Evolutionary conservation across 2,329 filamentous ascomycete genomes (phyloP), one percentile per base, ranked within the genome.

Genomic region (Lachnellula occidentalis): DNA sequence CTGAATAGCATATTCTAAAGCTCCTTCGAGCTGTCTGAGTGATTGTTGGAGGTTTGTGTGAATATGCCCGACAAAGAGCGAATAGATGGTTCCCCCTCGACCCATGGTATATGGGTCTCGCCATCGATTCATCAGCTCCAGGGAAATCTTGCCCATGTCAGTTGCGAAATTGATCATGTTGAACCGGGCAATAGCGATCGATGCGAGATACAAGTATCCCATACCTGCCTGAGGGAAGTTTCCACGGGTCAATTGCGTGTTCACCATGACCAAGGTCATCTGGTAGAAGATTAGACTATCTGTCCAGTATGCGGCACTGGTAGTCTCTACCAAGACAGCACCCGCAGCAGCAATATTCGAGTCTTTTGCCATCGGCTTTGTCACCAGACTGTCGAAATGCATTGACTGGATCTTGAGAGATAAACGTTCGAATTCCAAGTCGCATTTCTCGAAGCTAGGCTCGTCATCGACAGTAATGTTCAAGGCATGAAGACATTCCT

Each of bases 391-490:
- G 5, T 71, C 63, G 27, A 72, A 73, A 43, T 83, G 83, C 70
- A 79, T 79, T 42, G 73, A 77, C 66, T 80, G 78, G 12, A 91
- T 78, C 64, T 78, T 78, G 2, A 76, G 69, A n/a, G 80, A 78
- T 17, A 87, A 73, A 50, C 78, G 76, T 61, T 84, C 78, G 63
- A 94, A 96, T 51, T 86, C 82, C 17, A 74, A 73, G 66, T 96
- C 92, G 64, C 90, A 95, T 62, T 87, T 82, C 61, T 92, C 84
- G 68, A 85, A 91, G 0, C 81, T 85, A 2, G 85, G 85, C 2
- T 82, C 74, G 1, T 84, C 76, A 34, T 85, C 80, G 12, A 94
- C 74, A 1, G 79, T 71, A 15, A 92, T 78, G 3, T 82, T 87
- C 12, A 96, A 77, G 12, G 85, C 85, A 27, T 72, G 74, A 15